Evolutionary conservation across 1,139 yeast species (phyloP).

Genomic region (Pichia sp.): DNA sequence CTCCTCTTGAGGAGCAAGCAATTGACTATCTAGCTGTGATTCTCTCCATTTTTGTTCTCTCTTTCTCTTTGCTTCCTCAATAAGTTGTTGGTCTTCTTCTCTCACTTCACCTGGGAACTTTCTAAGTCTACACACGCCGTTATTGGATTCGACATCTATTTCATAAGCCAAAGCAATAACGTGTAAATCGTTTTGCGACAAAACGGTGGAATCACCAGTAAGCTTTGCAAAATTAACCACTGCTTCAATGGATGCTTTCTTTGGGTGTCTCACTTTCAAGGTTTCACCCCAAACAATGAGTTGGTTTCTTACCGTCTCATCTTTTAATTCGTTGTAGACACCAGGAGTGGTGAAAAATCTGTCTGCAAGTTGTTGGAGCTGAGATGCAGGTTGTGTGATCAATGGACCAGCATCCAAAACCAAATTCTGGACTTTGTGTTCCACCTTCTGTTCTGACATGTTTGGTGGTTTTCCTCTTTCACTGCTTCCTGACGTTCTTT

Average conservation of each 20-base stretch:
- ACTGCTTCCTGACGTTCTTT: neutral
- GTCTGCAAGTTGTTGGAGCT: slow-evolving; percentile 64
- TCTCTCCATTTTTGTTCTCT: slow-evolving; percentile 15
- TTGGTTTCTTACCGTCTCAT: slow-evolving; percentile 78
- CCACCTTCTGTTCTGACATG: slow-evolving; percentile 12
- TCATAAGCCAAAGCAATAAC: slow-evolving; percentile 89
- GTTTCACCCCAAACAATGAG: slow-evolving; percentile 70
- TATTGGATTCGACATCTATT: slow-evolving; percentile 65
- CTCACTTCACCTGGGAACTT: slow-evolving; percentile 63
- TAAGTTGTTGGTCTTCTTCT: slow-evolving; percentile 20
- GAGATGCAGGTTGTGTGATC: slow-evolving; percentile 78
- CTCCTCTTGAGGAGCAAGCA: slow-evolving; percentile 6
- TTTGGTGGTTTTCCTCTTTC: neutral
- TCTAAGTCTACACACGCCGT: slow-evolving; percentile 68
- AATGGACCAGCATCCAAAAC: slow-evolving; percentile 94
- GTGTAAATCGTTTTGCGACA: slow-evolving; percentile 88
- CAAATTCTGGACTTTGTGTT: slow-evolving; percentile 44
- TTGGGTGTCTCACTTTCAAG: slow-evolving; percentile 70
- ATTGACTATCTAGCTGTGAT: slow-evolving; percentile 18
- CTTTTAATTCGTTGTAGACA: slow-evolving; percentile 79
- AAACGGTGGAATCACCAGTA: slow-evolving; percentile 87
- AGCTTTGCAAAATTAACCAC: slow-evolving; percentile 74
- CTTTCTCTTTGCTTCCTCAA: slow-evolving; percentile 21
- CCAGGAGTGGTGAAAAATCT: slow-evolving; percentile 86
- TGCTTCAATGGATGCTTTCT: slow-evolving; percentile 52